Percentiles rank a stretch among this genome's conserved stretches.
phyloP scores from a whole-genome alignment of 2,329 filamentous ascomycete genomes.

The Cercospora sojina region DNA sequence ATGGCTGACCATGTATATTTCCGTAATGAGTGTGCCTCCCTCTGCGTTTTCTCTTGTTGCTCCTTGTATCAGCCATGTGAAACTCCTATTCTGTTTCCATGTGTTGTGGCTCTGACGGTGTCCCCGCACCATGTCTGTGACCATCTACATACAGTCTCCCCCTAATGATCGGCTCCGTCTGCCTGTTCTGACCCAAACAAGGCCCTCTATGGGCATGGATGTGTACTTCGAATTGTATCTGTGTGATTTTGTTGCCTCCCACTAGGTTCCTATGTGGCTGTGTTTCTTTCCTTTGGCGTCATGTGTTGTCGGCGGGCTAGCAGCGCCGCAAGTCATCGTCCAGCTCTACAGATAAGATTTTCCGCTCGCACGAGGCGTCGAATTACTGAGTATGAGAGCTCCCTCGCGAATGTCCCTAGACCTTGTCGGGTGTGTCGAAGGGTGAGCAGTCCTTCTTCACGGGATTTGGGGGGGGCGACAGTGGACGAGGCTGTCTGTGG shows the following conservation, averaged over 20 bases:
- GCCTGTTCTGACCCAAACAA: constrained; percentile 3
- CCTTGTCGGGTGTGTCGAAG: constrained; percentile 9
- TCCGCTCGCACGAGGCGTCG: constrained; percentile 13
- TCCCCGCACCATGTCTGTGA: constrained; percentile 11
- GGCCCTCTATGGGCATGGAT: constrained; percentile 4
- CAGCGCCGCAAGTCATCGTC: constrained; percentile 15
- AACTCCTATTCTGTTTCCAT: constrained; percentile 13
- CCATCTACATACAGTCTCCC: constrained; percentile 10
- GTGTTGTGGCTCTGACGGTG: constrained; percentile 14
- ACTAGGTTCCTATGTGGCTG: constrained; percentile 18
- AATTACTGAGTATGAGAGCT: constrained; percentile 14
- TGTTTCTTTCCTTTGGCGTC: constrained; percentile 11
- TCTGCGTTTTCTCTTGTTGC: not conserved
- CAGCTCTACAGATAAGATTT: constrained; percentile 10
- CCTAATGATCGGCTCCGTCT: constrained; percentile 7
- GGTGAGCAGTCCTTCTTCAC: constrained; percentile 9
- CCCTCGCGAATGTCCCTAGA: constrained; percentile 12
- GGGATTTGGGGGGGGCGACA: constrained; percentile 11
- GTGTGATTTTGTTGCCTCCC: constrained; percentile 15
- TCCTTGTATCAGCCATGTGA: constrained; percentile 8
- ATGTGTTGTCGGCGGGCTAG: constrained; percentile 10
- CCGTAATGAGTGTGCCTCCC: constrained; percentile 2
- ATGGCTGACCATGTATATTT: constrained; percentile 10
- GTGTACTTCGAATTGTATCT: constrained; percentile 7
- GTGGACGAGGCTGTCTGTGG: constrained; percentile 12